Evolutionary conservation across 1,284 basidiomycete genomes (phyloP).

Genomic region (Mycena citricolor): DNA sequence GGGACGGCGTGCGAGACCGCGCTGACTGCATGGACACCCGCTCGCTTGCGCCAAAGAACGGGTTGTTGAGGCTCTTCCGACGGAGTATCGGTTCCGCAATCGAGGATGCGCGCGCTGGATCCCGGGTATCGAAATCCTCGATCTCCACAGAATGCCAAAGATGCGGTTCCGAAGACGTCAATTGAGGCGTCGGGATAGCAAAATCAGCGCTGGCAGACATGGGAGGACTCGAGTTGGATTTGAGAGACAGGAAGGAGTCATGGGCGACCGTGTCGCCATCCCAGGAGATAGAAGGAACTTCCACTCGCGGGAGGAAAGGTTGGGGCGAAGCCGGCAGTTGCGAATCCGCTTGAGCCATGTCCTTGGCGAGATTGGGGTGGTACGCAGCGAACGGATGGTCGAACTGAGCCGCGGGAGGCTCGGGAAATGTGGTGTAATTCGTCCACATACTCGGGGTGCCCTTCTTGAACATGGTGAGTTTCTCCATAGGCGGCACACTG

Average conservation of each 20-base stretch:
- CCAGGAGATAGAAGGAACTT: slow-evolving; percentile 49
- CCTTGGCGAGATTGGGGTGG: slow-evolving; percentile 53
- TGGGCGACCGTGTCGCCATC: slow-evolving; percentile 49
- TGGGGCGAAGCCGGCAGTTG: slow-evolving; percentile 34
- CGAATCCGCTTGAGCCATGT: slow-evolving; percentile 38
- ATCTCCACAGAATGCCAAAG: slow-evolving; percentile 74
- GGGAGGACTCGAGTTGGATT: slow-evolving; percentile 37
- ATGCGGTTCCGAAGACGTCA: slow-evolving; percentile 49
- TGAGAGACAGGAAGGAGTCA: slow-evolving; percentile 52
- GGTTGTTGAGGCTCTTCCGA: slow-evolving; percentile 50
- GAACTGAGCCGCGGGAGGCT: slow-evolving; percentile 37
- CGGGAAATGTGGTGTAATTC: slow-evolving; percentile 42
- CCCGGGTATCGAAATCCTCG: slow-evolving; percentile 38
- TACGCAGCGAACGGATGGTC: slow-evolving; percentile 47
- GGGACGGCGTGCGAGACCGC: slow-evolving; percentile 18
- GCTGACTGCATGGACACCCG: slow-evolving; percentile 20
- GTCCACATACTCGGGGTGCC: slow-evolving; percentile 52
- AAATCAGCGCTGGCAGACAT: slow-evolving; percentile 51
- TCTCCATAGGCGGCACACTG: slow-evolving; percentile 47
- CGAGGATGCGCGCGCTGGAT: slow-evolving; percentile 23
- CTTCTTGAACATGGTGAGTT: slow-evolving; percentile 69
- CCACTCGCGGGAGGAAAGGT: slow-evolving; percentile 42
- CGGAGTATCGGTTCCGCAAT: slow-evolving; percentile 25
- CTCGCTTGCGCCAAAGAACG: slow-evolving; percentile 60
- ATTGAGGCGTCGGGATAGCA: slow-evolving; percentile 60